Conservation (phyloP, 129 eudicot genomes). For the Flaveria robusta region DNA sequence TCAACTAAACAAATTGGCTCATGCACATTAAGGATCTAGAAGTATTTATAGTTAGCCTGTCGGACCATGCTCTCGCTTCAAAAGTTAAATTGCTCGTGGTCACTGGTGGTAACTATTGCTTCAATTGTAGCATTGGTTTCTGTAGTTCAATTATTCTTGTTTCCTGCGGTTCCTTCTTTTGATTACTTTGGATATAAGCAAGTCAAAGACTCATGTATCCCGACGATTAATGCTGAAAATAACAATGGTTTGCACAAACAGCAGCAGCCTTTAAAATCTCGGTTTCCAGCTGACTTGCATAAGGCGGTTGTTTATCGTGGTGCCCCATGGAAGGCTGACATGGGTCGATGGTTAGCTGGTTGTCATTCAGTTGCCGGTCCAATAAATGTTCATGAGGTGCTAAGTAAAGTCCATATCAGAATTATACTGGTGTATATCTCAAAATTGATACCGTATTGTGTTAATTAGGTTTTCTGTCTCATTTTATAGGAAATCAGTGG, state of each 20-base stretch:
- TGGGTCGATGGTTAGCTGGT: conserved; percentile 87
- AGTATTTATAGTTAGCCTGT: conserved; percentile 1
- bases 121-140: conserved; percentile 57
- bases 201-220: conserved; percentile 51
- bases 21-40: conserved; percentile 29
- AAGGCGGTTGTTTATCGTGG: conserved; percentile 80
- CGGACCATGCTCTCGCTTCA: conserved; percentile 68
- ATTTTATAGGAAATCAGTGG: conserved; percentile 65
- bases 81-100: conserved; percentile 80
- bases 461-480: conserved; percentile 24
- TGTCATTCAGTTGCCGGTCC: conserved; percentile 59
- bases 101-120: conserved; percentile 55
- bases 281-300: conserved; percentile 73
- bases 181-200: conserved; percentile 58
- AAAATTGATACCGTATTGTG: not conserved
- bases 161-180: conserved; percentile 55
- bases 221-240: conserved; percentile 28
- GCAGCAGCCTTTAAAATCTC: conserved; percentile 42
- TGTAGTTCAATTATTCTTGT: conserved; percentile 59
- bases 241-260: conserved; percentile 22
- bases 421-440: not conserved
- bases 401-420: not conserved
- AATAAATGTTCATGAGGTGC: conserved; percentile 72
- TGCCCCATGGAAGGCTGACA: conserved; percentile 96
- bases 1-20: conserved; percentile 23